Percentiles rank a stretch among this genome's conserved stretches.
Evolutionary conservation across 148 eudicot species (phyloP).

Genomic region (Silene latifolia): DNA sequence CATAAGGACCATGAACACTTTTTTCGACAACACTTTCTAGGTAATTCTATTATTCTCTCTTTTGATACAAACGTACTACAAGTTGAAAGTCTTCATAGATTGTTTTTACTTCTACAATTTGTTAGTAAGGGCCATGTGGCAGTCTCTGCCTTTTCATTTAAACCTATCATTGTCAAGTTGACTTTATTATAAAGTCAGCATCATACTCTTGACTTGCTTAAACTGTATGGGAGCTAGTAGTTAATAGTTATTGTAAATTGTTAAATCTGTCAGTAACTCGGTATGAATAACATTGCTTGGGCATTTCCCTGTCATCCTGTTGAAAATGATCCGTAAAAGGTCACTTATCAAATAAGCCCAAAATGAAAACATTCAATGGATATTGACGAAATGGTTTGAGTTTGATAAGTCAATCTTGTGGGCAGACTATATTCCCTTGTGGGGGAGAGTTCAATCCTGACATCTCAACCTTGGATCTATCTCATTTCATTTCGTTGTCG

Average conservation of each 20-base stretch:
- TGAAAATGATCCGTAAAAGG: no score
- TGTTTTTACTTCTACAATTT: no score
- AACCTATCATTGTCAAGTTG: not conserved
- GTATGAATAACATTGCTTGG: not conserved
- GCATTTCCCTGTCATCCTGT: not conserved
- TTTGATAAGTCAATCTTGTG: not conserved
- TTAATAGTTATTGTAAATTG: not conserved
- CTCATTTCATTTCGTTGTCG: no score
- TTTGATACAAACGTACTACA: no score
- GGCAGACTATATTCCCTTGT: not conserved
- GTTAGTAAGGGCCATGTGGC: not conserved
- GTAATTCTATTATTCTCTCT: no score
- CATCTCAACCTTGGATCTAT: not conserved
- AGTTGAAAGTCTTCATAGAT: no score
- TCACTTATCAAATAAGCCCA: not conserved
- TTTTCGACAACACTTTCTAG: no score
- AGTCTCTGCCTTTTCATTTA: not conserved
- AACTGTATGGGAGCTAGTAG: not conserved
- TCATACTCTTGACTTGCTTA: conserved; percentile 1
- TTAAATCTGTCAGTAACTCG: not conserved
- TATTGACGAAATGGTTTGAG: not conserved
- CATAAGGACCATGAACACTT: no score
- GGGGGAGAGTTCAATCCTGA: not conserved
- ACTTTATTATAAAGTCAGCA: conserved; percentile 4
- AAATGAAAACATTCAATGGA: not conserved